Evolutionary conservation across 768 basidiomycete genomes (phyloP).

Genomic region (Mrakia blollopis): DNA sequence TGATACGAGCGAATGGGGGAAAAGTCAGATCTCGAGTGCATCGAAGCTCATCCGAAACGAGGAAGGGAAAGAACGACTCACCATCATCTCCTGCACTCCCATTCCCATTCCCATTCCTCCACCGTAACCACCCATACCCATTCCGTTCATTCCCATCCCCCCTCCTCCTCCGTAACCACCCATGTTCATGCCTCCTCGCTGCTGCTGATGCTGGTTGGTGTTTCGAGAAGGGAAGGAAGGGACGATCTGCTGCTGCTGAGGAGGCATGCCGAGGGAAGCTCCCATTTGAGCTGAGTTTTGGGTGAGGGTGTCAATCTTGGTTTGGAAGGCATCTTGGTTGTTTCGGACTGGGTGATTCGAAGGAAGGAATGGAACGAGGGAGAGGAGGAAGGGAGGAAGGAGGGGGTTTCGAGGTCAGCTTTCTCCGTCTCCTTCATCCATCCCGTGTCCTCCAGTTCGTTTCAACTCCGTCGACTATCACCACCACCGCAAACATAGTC

Average conservation of each 20-base stretch:
- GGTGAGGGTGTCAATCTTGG: conserved; percentile 26
- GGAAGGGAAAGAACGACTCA: conserved; percentile 46
- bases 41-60: not conserved
- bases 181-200: conserved; percentile 12
- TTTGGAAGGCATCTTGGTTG: conserved; percentile 27
- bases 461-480: too few species aligned
- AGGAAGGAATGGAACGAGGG: not conserved
- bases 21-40: not conserved
- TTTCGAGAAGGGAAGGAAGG: not conserved
- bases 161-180: conserved; percentile 52
- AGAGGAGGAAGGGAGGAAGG: not conserved
- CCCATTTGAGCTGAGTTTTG: conserved; percentile 4
- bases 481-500: not conserved
- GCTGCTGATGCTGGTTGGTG: conserved; percentile 46
- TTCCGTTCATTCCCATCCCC: conserved; percentile 59
- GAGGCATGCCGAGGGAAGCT: not conserved
- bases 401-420: not conserved
- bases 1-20: conserved; percentile 35
- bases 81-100: conserved; percentile 81
- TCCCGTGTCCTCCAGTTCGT: not conserved
- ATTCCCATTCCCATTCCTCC: conserved; percentile 48
- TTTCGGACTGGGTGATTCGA: not conserved
- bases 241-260: conserved; percentile 12
- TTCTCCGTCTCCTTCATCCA: not conserved
- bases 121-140: conserved; percentile 30